phyloP scores from a whole-genome alignment of 2,329 filamentous ascomycete species.

The Fusarium concolor region DNA sequence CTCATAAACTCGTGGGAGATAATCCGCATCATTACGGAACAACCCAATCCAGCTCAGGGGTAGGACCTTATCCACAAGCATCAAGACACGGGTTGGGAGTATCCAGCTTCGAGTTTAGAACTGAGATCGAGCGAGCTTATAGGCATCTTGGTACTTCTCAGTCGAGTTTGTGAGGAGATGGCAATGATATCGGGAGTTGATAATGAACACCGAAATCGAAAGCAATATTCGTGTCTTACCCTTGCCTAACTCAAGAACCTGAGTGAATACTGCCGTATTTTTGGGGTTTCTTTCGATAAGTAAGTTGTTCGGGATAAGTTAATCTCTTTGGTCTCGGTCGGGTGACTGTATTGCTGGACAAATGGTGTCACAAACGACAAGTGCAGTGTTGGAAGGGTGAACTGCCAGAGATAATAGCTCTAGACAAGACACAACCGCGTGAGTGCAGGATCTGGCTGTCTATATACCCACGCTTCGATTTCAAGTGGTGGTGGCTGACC shows the following conservation, averaged over 20 bases:
- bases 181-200: background rate
- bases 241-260: conserved; percentile 24
- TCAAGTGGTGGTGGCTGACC: conserved; percentile 45
- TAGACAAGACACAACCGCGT: conserved; percentile 47
- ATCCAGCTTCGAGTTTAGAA: background rate
- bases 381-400: conserved; percentile 37
- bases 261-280: conserved; percentile 4
- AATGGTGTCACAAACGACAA: conserved; percentile 41
- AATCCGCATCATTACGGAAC: background rate
- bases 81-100: background rate
- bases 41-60: background rate
- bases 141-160: background rate
- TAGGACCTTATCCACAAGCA: background rate
- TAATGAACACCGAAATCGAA: conserved; percentile 18
- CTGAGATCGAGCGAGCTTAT: background rate
- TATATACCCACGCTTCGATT: conserved; percentile 53
- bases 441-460: conserved; percentile 52
- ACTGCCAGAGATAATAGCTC: conserved; percentile 39
- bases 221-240: conserved; percentile 38
- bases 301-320: conserved; percentile 22
- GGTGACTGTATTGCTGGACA: conserved; percentile 36
- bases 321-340: conserved; percentile 29
- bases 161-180: conserved; percentile 1
- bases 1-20: background rate
- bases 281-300: conserved; percentile 10